Conservation (phyloP, 805 yeast species). For the Lipomyces sp. region DNA sequence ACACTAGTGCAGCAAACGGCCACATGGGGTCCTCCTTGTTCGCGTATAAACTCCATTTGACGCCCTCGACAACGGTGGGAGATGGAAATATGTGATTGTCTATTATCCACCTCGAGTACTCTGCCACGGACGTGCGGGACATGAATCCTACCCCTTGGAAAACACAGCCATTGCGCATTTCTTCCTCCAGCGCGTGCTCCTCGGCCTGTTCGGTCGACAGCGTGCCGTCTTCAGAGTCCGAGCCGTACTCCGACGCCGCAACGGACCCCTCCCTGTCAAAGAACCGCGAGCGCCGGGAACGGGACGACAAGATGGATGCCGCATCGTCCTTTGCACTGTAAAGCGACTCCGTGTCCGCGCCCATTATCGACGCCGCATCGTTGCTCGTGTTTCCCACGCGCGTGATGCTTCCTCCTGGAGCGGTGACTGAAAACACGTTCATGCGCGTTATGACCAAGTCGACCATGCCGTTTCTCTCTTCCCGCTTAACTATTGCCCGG, state of each 20-base stretch:
- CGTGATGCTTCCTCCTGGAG: constrained; percentile 21
- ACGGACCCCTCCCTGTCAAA: constrained; percentile 12
- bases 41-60: constrained; percentile 18
- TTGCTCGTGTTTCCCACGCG: background rate
- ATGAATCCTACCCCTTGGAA: constrained; percentile 27
- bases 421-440: constrained; percentile 18
- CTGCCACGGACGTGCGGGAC: constrained; percentile 23
- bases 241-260: constrained; percentile 12
- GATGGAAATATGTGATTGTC: constrained; percentile 28
- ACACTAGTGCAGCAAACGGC: constrained; percentile 19
- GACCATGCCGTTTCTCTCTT: constrained; percentile 25
- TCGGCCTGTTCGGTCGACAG: constrained; percentile 9
- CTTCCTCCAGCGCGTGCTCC: constrained; percentile 17
- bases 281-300: constrained; percentile 21
- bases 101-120: constrained; percentile 24
- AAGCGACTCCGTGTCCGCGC: constrained; percentile 21
- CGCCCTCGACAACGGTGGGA: constrained; percentile 21
- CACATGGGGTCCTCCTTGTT: constrained; percentile 18
- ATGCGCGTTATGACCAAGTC: constrained; percentile 22
- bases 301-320: constrained; percentile 19
- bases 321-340: constrained; percentile 20
- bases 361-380: constrained; percentile 2
- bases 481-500: constrained; percentile 24
- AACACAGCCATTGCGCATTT: constrained; percentile 23
- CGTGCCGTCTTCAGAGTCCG: constrained; percentile 11